Evolutionary conservation across 169 alveolate genomes (phyloP), one percentile per base, ranked within the genome.

Genomic region (Babesia gibsoni): DNA sequence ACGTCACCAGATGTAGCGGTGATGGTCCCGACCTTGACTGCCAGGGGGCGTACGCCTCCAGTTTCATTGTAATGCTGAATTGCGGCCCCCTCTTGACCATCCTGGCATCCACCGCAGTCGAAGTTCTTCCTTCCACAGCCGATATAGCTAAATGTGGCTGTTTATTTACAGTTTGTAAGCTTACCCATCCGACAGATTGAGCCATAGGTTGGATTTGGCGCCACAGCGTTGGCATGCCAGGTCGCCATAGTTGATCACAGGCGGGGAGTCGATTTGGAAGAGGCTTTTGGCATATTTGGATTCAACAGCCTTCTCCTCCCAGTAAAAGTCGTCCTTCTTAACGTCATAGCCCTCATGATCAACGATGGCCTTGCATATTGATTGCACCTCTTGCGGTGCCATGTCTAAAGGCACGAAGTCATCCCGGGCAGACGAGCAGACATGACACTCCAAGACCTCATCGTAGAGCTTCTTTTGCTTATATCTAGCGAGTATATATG

Each of bases 21-120:
- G 39, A 95, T 93, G 29, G 98, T 95, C 2, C 97, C 97, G 18
- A 94, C 61, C 84, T 95, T 95, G 27, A 93, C 98, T 27, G 91
- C 97, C 67, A 95, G 67, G 32, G 97, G 97, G 63, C 85, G 89
- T 22, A 61, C 67, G n/a, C 73, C 58, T 2, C 94, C 94, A 3
- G 91, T 50, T 58, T 89, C 93, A 14, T 67, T 54, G 74, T 77
- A 92, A 58, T 92, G 96, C 33, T 82, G 83, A n/a, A 92, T 68
- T n/a, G 96, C 93, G 5, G 96, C 96, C 5, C 96, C 96, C 64
- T 92, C 96, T 8, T 75, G 86, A 52, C 95, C 95, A 36, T 88
- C 94, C 32, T 72, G 72, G 37, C 96, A 92, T 8, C 96, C 96
- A 2, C 95, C 96, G 29, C 83, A 75, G 45, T 91, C 93, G 54